A percentile compares a stretch with the other conserved stretches of the same genome.
phyloP scores from a whole-genome alignment of 768 basidiomycete genomes.

The Leucosporidium creatinivorum region DNA sequence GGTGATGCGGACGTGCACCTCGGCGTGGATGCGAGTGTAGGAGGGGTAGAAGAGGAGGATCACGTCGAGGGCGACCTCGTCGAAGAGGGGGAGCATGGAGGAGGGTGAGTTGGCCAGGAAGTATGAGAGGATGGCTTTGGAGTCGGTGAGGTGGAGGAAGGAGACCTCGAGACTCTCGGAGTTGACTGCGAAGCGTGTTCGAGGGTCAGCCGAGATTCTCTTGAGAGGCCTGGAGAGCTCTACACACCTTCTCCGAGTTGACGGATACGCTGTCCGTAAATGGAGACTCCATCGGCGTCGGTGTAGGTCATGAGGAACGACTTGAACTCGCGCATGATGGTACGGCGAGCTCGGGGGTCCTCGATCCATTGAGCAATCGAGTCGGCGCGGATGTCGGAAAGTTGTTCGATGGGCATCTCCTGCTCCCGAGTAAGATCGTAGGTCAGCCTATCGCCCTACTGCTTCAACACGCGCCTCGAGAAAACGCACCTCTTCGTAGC shows the following conservation, averaged over 20 bases:
- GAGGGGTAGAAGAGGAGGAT: constrained; percentile 92
- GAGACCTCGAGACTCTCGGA: constrained; percentile 96
- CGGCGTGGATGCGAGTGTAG: constrained; percentile 94
- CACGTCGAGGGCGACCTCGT: constrained; percentile 86
- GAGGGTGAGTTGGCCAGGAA: constrained; percentile 92
- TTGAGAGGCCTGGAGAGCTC: neutral
- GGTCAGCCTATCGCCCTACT: neutral
- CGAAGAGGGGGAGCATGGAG: constrained; percentile 88
- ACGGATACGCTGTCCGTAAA: constrained; percentile 89
- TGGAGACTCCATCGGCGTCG: constrained; percentile 81
- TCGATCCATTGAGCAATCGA: constrained; percentile 98
- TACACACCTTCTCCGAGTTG: constrained; percentile 84
- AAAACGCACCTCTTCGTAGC: constrained; percentile 66
- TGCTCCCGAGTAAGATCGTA: constrained; percentile 39
- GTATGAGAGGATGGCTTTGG: constrained; percentile 92
- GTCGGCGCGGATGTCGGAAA: constrained; percentile 95
- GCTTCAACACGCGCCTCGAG: neutral
- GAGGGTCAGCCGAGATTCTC: constrained; percentile 6
- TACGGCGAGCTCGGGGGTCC: constrained; percentile 77
- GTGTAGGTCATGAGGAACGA: constrained; percentile 93
- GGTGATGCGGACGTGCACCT: constrained; percentile 93
- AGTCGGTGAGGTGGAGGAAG: constrained; percentile 83
- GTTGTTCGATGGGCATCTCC: constrained; percentile 91
- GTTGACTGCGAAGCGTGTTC: constrained; percentile 59
- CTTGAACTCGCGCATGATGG: constrained; percentile 86